A percentile compares a stretch with the other conserved stretches of the same genome.
phyloP scores from a whole-genome alignment of 345 rosid species.

The Dipteronia dyeriana region DNA sequence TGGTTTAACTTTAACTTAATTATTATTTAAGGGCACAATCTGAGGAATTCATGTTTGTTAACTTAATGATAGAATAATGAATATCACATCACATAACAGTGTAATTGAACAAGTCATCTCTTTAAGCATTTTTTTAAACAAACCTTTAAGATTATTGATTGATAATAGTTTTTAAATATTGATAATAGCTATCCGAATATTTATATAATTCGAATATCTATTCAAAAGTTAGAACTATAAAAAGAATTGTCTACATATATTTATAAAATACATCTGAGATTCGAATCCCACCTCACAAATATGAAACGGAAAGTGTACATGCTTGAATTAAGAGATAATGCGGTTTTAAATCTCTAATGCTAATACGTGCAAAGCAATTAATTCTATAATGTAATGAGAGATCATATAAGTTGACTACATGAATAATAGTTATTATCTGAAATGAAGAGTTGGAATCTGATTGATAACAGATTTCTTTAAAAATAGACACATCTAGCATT shows the following conservation, averaged over 20 bases:
- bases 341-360: not conserved
- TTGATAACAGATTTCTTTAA: not conserved
- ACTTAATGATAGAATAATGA: not conserved
- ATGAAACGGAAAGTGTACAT: no score
- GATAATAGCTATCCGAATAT: no score
- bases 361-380: not conserved
- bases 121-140: not conserved
- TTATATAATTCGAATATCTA: no score
- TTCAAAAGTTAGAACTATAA: no score
- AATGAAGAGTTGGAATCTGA: not conserved
- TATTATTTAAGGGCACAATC: not conserved
- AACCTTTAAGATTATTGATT: not conserved
- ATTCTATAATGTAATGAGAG: not conserved
- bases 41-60: not conserved
- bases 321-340: no score
- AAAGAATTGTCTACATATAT: no score
- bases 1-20: not conserved
- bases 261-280: no score
- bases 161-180: not conserved
- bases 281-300: no score
- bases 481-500: not conserved
- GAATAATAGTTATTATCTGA: not conserved
- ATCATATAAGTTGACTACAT: not conserved
- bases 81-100: not conserved
- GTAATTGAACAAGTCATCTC: not conserved